phyloP scores from a whole-genome alignment of 352 stramenopile species.

The Phytophthora citricola region DNA sequence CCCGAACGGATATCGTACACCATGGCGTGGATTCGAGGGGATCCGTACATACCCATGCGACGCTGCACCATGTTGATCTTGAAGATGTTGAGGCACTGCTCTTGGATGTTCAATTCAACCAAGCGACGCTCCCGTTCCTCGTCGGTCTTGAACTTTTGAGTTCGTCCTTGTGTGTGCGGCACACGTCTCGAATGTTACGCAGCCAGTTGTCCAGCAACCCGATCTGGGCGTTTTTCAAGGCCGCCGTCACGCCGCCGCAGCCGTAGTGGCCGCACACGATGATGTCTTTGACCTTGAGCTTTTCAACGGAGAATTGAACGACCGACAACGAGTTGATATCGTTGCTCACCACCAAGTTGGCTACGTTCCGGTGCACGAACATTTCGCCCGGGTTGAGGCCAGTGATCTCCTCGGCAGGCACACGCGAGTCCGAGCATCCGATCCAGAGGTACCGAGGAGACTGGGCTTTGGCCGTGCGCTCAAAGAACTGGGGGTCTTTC shows the following conservation, averaged over 20 bases:
- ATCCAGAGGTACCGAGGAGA: slow-evolving; percentile 91
- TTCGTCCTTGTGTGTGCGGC: slow-evolving; percentile 38
- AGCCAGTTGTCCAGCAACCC: slow-evolving; percentile 92
- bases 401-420: slow-evolving; percentile 87
- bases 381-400: slow-evolving; percentile 79
- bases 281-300: slow-evolving; percentile 91
- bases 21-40: slow-evolving; percentile 75
- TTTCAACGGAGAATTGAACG: slow-evolving; percentile 83
- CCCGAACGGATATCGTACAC: slow-evolving; percentile 76
- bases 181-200: slow-evolving; percentile 87
- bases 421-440: slow-evolving; percentile 87
- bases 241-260: slow-evolving; percentile 85
- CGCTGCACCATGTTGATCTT: slow-evolving; percentile 87
- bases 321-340: slow-evolving; percentile 68
- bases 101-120: slow-evolving; percentile 85
- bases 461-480: slow-evolving; percentile 68
- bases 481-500: slow-evolving; percentile 71
- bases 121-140: slow-evolving; percentile 47
- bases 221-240: slow-evolving; percentile 77
- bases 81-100: slow-evolving; percentile 88
- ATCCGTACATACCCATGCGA: slow-evolving; percentile 66
- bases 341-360: slow-evolving; percentile 75
- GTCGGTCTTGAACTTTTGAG: slow-evolving; percentile 29
- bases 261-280: slow-evolving; percentile 93
- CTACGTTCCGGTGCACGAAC: slow-evolving; percentile 92